A percentile compares a stretch with the other conserved stretches of the same genome.
Evolutionary conservation across 2,329 filamentous ascomycete species (phyloP).

Genomic region (Davidsoniella australis): DNA sequence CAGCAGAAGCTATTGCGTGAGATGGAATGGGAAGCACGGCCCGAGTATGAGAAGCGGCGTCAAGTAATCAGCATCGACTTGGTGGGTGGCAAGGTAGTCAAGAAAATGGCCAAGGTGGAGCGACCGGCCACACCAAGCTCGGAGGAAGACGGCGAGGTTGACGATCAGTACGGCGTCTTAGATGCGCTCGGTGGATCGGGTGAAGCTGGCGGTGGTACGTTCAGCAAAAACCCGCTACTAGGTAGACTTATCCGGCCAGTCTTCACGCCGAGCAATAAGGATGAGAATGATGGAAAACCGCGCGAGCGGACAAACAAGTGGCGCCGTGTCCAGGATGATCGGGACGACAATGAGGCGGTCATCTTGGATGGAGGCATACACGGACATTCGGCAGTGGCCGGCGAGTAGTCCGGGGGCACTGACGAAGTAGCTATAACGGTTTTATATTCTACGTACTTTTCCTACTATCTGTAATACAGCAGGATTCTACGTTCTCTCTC

Average conservation of each 20-base stretch:
- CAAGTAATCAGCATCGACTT: slow-evolving; percentile 77
- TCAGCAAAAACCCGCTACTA: slow-evolving; percentile 52
- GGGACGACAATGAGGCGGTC: slow-evolving; percentile 39
- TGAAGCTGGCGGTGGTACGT: slow-evolving; percentile 34
- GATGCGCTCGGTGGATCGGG: slow-evolving; percentile 9
- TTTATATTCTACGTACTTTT: background rate
- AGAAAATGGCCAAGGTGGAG: slow-evolving; percentile 48
- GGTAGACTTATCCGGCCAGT: slow-evolving; percentile 49
- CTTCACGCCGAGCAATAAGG: slow-evolving; percentile 30
- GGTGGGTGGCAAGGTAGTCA: slow-evolving; percentile 58
- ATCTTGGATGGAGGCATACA: slow-evolving; percentile 40
- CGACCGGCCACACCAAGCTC: slow-evolving; percentile 37
- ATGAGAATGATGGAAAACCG: slow-evolving; percentile 26
- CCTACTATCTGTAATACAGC: background rate
- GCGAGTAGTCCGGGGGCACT: slow-evolving; percentile 21
- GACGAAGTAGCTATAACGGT: background rate
- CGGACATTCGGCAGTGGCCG: slow-evolving; percentile 19
- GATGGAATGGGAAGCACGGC: slow-evolving; percentile 69
- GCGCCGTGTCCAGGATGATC: slow-evolving; percentile 44
- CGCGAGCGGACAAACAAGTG: slow-evolving; percentile 27
- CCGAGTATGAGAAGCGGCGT: slow-evolving; percentile 76
- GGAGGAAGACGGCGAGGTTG: slow-evolving; percentile 21
- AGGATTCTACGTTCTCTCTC: background rate
- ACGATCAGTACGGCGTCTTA: slow-evolving; percentile 17
- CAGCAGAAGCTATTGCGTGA: slow-evolving; percentile 73